Evolutionary conservation across 2,329 filamentous ascomycete genomes (phyloP).

Genomic region (Ophiostoma pallidulum): DNA sequence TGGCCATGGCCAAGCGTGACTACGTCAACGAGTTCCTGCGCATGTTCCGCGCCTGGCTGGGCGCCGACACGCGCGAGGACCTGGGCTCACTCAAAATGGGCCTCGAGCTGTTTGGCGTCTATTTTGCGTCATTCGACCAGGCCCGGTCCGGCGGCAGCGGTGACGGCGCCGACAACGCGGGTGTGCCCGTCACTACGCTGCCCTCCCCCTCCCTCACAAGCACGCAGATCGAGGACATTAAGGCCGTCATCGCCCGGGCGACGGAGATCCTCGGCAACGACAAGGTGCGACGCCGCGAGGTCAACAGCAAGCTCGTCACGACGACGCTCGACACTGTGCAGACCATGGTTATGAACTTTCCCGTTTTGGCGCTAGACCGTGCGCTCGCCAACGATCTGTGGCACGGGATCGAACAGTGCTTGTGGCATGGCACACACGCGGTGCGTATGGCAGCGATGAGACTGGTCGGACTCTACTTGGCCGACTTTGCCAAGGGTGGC

Average conservation of each 20-base stretch:
- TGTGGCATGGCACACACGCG: conserved; percentile 61
- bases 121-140: conserved; percentile 55
- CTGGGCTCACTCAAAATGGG: conserved; percentile 61
- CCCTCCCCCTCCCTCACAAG: conserved; percentile 23
- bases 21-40: conserved; percentile 59
- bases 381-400: conserved; percentile 51
- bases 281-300: conserved; percentile 45
- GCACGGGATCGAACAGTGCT: conserved; percentile 55
- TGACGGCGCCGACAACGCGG: background rate
- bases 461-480: conserved; percentile 67
- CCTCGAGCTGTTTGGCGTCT: conserved; percentile 66
- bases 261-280: conserved; percentile 42
- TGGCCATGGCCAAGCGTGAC: conserved; percentile 66
- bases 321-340: conserved; percentile 61
- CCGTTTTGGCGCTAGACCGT: conserved; percentile 51
- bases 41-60: conserved; percentile 66
- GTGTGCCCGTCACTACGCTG: background rate
- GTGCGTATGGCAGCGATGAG: conserved; percentile 70
- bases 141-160: too few relatives aligned
- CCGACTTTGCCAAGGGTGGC: conserved; percentile 62
- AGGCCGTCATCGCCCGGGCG: conserved; percentile 48
- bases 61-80: conserved; percentile 32
- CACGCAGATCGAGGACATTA: conserved; percentile 58
- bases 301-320: conserved; percentile 49
- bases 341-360: conserved; percentile 57